phyloP scores from a whole-genome alignment of 768 basidiomycete genomes.

The Mycena polygramma region DNA sequence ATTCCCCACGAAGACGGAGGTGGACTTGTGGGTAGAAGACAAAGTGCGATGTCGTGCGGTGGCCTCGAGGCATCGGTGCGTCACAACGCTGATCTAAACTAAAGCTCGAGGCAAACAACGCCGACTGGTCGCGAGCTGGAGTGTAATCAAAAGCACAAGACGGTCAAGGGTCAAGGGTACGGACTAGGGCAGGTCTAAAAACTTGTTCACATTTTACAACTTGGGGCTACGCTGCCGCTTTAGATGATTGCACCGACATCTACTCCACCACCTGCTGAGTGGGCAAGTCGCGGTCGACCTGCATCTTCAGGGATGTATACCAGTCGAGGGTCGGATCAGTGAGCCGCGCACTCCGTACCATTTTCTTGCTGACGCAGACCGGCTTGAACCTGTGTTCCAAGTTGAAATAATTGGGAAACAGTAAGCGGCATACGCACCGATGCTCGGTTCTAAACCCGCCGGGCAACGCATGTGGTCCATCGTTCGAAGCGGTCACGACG shows the following conservation, averaged over 20 bases:
- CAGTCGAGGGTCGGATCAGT: constrained; percentile 27
- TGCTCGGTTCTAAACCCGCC: constrained; percentile 18
- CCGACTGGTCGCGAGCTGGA: too few relatives aligned
- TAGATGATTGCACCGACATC: background rate
- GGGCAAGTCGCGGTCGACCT: constrained; percentile 20
- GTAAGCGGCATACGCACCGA: constrained; percentile 1
- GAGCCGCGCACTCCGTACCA: constrained; percentile 19
- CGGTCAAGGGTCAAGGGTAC: too few relatives aligned
- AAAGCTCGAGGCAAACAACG: too few relatives aligned
- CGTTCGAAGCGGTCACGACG: constrained; percentile 9
- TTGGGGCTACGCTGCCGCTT: too few relatives aligned
- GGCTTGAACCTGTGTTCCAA: constrained; percentile 26
- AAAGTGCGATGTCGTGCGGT: too few relatives aligned
- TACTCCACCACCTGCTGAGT: constrained; percentile 14
- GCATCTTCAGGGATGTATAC: constrained; percentile 8
- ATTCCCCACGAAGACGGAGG: too few relatives aligned
- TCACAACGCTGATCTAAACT: too few relatives aligned
- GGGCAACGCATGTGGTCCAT: constrained; percentile 13
- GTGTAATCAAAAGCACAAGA: too few relatives aligned
- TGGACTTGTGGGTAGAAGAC: too few relatives aligned
- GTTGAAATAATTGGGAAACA: background rate
- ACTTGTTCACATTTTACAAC: too few relatives aligned
- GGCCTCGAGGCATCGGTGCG: too few relatives aligned
- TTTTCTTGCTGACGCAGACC: constrained; percentile 7
- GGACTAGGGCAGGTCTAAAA: too few relatives aligned